phyloP scores from a whole-genome alignment of 1,284 basidiomycete species.

The Cryptococcus sp. region DNA sequence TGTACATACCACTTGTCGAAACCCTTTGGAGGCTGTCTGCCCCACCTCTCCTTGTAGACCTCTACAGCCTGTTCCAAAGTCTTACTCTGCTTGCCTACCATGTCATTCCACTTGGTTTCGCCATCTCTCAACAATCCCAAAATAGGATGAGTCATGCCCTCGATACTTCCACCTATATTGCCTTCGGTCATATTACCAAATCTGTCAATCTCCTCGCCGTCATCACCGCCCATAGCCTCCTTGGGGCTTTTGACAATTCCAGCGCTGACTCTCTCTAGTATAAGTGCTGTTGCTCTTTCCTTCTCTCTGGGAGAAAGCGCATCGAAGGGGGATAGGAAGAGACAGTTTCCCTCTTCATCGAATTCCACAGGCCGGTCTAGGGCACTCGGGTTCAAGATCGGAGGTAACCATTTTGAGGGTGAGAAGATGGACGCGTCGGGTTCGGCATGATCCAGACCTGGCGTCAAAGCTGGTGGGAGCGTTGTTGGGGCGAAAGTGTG shows the following conservation, averaged over 20 bases:
- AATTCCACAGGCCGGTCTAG: constrained; percentile 36
- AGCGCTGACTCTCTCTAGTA: constrained; percentile 31
- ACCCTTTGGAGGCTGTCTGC: constrained; percentile 47
- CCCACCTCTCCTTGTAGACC: constrained; percentile 49
- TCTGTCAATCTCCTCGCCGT: constrained; percentile 11
- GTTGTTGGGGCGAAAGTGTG: constrained; percentile 37
- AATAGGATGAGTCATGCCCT: constrained; percentile 45
- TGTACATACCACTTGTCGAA: constrained; percentile 47
- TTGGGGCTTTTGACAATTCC: constrained; percentile 33
- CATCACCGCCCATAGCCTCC: constrained; percentile 25
- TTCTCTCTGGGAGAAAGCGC: constrained; percentile 40
- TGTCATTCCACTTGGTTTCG: constrained; percentile 48
- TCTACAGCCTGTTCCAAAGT: constrained; percentile 50
- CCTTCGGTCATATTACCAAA: neutral
- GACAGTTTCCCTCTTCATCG: constrained; percentile 45
- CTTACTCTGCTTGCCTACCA: constrained; percentile 48
- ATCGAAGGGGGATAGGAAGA: constrained; percentile 46
- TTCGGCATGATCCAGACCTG: constrained; percentile 28
- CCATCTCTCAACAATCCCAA: constrained; percentile 49
- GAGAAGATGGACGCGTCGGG: constrained; percentile 37
- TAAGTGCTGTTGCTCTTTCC: constrained; percentile 25
- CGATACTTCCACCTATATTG: constrained; percentile 11
- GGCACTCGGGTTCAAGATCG: constrained; percentile 29
- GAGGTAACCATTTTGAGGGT: constrained; percentile 41
- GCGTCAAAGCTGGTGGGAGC: constrained; percentile 33